Conservation (phyloP, 208 protist species). For the Trypanosoma scelopori region DNA sequence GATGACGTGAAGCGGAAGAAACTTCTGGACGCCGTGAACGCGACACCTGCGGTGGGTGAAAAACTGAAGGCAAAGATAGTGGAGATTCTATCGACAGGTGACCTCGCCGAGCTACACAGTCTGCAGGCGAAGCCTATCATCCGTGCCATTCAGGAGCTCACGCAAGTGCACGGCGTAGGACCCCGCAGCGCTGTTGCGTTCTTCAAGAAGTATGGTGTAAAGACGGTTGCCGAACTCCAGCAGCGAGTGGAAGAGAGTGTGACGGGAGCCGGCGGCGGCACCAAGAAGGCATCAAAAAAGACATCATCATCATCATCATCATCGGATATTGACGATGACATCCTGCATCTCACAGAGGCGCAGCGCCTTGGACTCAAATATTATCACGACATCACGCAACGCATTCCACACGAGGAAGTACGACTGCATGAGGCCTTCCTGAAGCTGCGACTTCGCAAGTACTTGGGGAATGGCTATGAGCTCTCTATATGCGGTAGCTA, state of each 20-base stretch:
- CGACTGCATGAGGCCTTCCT: constrained; percentile 79
- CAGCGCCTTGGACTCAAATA: constrained; percentile 81
- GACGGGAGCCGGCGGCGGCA: background rate
- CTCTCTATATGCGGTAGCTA: constrained; percentile 84
- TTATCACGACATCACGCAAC: constrained; percentile 74
- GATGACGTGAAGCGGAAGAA: constrained; percentile 43
- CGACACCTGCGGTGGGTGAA: constrained; percentile 53
- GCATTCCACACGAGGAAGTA: constrained; percentile 82
- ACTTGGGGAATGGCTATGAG: constrained; percentile 68
- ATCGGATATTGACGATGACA: constrained; percentile 20
- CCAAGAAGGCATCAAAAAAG: constrained; percentile 7
- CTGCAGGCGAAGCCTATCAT: constrained; percentile 75
- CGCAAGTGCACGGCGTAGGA: constrained; percentile 86
- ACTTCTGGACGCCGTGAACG: constrained; percentile 30
- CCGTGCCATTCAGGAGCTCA: constrained; percentile 73
- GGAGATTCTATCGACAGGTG: constrained; percentile 80
- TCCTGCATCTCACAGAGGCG: constrained; percentile 64
- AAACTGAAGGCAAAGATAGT: constrained; percentile 76
- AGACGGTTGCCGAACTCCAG: constrained; percentile 62
- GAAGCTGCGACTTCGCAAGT: constrained; percentile 69
- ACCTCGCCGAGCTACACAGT: constrained; percentile 64
- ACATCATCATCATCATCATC: constrained; percentile 13
- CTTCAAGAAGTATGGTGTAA: constrained; percentile 71
- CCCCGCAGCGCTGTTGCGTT: constrained; percentile 74
- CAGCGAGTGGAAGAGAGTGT: constrained; percentile 42